Evolutionary conservation across 768 basidiomycete species (phyloP).

Genomic region (Termitomyces sp.): DNA sequence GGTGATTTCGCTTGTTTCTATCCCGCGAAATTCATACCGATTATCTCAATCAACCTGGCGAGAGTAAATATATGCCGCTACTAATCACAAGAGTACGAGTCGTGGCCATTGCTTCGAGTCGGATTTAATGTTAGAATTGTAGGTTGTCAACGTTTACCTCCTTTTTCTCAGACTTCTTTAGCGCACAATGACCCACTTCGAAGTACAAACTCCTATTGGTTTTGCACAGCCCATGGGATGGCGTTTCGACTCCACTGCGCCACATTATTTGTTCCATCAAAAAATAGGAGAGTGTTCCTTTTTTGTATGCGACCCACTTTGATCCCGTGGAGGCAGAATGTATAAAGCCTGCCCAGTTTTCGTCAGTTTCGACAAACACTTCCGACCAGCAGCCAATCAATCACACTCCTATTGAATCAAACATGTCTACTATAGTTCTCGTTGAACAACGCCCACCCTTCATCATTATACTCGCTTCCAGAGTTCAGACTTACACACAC

Average conservation of each 20-base stretch:
- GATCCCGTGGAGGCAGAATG: background rate
- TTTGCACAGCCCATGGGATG: background rate
- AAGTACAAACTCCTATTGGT: background rate
- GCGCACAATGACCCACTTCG: background rate
- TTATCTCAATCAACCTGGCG: too few species aligned
- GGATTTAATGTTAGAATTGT: background rate
- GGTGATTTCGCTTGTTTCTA: too few species aligned
- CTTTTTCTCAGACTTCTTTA: background rate
- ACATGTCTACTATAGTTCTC: background rate
- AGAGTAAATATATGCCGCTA: background rate
- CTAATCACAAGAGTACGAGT: constrained; percentile 33
- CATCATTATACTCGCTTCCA: background rate
- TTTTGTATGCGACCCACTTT: background rate
- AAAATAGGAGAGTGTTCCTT: background rate
- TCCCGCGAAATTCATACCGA: too few species aligned
- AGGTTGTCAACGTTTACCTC: background rate
- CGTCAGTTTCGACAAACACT: background rate
- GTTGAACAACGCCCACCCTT: constrained; percentile 5
- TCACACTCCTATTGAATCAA: background rate
- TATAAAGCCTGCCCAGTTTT: background rate
- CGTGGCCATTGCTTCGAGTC: constrained; percentile 79
- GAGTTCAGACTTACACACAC: background rate
- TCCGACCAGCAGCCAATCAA: background rate
- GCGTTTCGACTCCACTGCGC: background rate
- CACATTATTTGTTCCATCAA: background rate